Evolutionary conservation across 331 rosid species (phyloP), one percentile per base, ranked within the genome.

Genomic region (Quercus tomentella): DNA sequence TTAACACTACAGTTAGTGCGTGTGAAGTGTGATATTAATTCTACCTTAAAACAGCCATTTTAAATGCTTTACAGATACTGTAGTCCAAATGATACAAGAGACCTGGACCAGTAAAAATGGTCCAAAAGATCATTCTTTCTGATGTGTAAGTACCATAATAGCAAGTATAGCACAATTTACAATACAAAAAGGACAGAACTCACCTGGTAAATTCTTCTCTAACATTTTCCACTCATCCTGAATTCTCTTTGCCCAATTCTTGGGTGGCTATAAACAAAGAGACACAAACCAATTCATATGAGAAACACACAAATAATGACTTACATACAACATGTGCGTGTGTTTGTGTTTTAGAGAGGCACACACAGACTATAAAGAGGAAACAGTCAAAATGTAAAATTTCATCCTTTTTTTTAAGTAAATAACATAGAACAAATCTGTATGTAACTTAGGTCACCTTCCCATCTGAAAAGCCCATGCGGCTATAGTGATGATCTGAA

Each of bases 181-280:
- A 28, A 9, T 15, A 6, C 6, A 20, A 23, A 20, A 7, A 15
- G 4, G 57, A 21, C 6, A 74, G 21, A 74, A 72, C 82, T 82
- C 71, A 91, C 97, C 97, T 3, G 97, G 97, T 84, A 92, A 84
- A 84, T 82, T 85, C 71, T 85, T 89, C 85, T 89, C 89, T 84
- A 92, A 84, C 55, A 88, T 89, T 78, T 91, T 89, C 97, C 97
- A 92, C 80, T 92, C 97, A 17, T 89, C 97, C 84, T 86, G 97
- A 70, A 92, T 82, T 83, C 80, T 87, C 84, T 92, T 92, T 3
- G 91, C 90, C 97, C 97, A 92, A 60, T 87, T 84, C 90, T 85
- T 91, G 35, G 83, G 83, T 55, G 88, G 81, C 96, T 89, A 82
- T 74, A 37, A 77, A 66, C 21, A 60, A 79, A 56, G 49, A 76